Conservation (phyloP, 1,139 yeast genomes). For the Yamadazyma membranifaciens region DNA sequence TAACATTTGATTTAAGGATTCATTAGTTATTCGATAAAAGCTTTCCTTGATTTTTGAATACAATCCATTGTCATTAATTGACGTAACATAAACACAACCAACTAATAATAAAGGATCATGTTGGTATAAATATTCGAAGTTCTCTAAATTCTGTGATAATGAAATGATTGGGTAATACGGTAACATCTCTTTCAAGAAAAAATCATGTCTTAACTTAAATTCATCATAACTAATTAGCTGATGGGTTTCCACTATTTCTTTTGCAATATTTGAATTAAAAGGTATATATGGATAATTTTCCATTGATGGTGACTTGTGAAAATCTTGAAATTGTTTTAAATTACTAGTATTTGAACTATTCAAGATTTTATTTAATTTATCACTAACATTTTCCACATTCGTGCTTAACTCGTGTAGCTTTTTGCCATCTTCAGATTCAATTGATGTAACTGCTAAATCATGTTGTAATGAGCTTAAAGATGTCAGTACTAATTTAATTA, state of each 20-base stretch:
- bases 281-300: slow-evolving; percentile 35
- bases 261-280: slow-evolving; percentile 37
- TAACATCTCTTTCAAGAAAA: slow-evolving; percentile 37
- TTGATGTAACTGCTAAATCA: slow-evolving; percentile 15
- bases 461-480: slow-evolving; percentile 17
- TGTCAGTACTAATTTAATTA: slow-evolving; percentile 14
- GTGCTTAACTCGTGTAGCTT: slow-evolving; percentile 9
- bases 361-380: slow-evolving; percentile 12
- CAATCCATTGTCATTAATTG: slow-evolving; percentile 40
- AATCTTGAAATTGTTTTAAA: slow-evolving; percentile 17
- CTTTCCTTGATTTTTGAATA: slow-evolving; percentile 13
- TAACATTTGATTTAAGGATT: slow-evolving; percentile 37
- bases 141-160: slow-evolving; percentile 30
- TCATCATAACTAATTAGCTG: slow-evolving; percentile 22
- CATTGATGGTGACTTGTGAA: slow-evolving; percentile 15
- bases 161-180: slow-evolving; percentile 50
- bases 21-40: slow-evolving; percentile 15
- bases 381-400: slow-evolving; percentile 4
- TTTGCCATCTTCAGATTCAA: slow-evolving; percentile 9
- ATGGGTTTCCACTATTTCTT: slow-evolving; percentile 32
- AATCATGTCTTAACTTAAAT: slow-evolving; percentile 30
- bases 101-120: slow-evolving; percentile 44
- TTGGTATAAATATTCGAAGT: slow-evolving; percentile 39
- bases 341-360: slow-evolving; percentile 9
- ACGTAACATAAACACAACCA: slow-evolving; percentile 49